Conservation (phyloP, 306 rosid species). For the Sechiopsis laciniata region DNA sequence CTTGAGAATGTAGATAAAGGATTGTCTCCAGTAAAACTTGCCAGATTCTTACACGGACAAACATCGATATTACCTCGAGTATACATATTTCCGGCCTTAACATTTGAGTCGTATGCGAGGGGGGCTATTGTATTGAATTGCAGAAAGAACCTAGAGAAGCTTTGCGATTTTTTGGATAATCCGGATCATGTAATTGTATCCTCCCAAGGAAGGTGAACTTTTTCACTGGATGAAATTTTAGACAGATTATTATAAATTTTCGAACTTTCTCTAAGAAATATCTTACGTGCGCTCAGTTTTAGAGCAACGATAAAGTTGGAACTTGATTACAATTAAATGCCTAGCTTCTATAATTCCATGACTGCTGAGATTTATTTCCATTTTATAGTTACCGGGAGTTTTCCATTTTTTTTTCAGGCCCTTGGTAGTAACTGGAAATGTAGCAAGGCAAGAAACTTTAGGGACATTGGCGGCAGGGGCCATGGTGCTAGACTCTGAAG, state of each 20-base stretch:
- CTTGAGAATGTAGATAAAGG: slow-evolving; percentile 63
- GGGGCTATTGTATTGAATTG: slow-evolving; percentile 46
- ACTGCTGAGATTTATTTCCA: slow-evolving; percentile 1
- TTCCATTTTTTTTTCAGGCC: slow-evolving; percentile 48
- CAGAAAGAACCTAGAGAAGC: slow-evolving; percentile 31
- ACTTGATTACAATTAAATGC: background rate
- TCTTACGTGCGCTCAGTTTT: background rate
- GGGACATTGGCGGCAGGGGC: slow-evolving; percentile 40
- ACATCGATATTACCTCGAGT: slow-evolving; percentile 44
- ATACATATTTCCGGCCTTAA: slow-evolving; percentile 41
- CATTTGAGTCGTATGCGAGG: slow-evolving; percentile 37
- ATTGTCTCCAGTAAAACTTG: slow-evolving; percentile 34
- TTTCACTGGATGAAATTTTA: slow-evolving; percentile 10
- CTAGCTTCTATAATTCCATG: background rate
- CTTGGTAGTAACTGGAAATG: slow-evolving; percentile 50
- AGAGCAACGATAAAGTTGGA: slow-evolving; percentile 1
- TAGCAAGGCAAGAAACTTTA: slow-evolving; percentile 28
- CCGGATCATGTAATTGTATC: slow-evolving; percentile 53
- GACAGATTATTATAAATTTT: background rate
- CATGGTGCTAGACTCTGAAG: slow-evolving; percentile 40
- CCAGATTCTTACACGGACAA: slow-evolving; percentile 41
- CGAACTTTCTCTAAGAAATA: slow-evolving; percentile 9
- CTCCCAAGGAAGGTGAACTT: slow-evolving; percentile 57
- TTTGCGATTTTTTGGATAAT: slow-evolving; percentile 46
- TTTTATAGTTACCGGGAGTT: slow-evolving; percentile 12